These are phyloP conservation scores for Pulicaria dysenterica DNA, from an alignment of 129 eudicot species.

Conservation along the genomic window DNA sequence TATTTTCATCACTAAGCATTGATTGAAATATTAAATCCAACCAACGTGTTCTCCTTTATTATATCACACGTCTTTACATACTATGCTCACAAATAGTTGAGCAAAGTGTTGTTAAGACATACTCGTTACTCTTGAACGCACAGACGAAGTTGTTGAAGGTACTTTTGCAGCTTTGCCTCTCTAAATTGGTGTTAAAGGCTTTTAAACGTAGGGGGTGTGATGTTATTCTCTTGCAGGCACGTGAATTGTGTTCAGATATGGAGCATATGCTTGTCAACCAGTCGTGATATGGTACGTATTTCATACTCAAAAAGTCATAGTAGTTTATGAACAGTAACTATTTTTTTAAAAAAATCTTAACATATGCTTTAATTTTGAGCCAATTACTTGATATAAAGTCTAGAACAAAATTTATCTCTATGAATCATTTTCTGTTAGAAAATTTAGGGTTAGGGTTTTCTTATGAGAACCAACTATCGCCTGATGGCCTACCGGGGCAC, in stretches of 20 bases:
- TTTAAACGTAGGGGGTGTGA: not conserved
- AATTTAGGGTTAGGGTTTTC: conserved; percentile 1
- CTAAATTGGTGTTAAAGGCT: not conserved
- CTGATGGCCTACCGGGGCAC: too few species aligned
- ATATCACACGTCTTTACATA: not conserved
- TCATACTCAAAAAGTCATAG: not conserved
- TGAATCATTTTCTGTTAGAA: conserved; percentile 16
- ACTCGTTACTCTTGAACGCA: not conserved
- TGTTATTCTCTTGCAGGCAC: conserved; percentile 23
- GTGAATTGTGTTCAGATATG: conserved; percentile 12
- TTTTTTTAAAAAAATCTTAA: not conserved
- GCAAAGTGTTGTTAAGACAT: not conserved
- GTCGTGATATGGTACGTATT: conserved; percentile 10
- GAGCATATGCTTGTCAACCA: not conserved
- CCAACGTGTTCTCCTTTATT: conserved; percentile 39
- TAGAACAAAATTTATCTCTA: not conserved
- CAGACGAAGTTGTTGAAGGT: conserved; percentile 19
- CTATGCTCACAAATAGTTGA: not conserved
- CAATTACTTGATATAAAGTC: conserved; percentile 4
- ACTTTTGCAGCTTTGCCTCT: not conserved
- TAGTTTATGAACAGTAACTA: not conserved
- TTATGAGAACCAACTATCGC: too few species aligned
- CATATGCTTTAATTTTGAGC: not conserved
- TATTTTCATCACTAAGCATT: conserved; percentile 47
- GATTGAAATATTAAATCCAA: conserved; percentile 50